Percentiles rank a stretch among this genome's conserved stretches.
Evolutionary conservation across 164 flowering plant species (phyloP).

Genomic region (Magnolia sinica): DNA sequence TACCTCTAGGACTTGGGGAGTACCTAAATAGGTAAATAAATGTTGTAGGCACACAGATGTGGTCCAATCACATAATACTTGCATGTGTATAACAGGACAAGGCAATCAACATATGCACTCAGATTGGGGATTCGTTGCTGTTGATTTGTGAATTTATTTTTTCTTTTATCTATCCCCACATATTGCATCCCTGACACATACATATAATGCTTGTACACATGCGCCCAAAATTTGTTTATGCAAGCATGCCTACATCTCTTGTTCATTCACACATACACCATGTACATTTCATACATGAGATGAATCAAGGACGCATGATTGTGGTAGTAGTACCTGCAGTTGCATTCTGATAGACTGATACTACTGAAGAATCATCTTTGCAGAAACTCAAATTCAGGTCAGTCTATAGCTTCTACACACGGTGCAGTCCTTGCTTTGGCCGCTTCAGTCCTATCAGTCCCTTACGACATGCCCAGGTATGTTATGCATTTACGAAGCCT

Average conservation of each 20-base stretch:
- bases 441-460: slow-evolving; percentile 89
- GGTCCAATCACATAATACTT: too few species aligned
- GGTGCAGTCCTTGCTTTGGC: slow-evolving; percentile 92
- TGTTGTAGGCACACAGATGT: too few species aligned
- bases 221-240: too few species aligned
- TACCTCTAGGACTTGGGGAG: too few species aligned
- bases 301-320: background rate
- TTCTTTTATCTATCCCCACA: too few species aligned
- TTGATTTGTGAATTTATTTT: too few species aligned
- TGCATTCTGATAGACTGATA: background rate
- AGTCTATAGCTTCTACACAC: slow-evolving; percentile 61
- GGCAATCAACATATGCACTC: too few species aligned
- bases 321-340: background rate
- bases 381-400: slow-evolving; percentile 22
- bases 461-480: slow-evolving; percentile 98
- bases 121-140: too few species aligned
- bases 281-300: background rate
- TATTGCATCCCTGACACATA: too few species aligned
- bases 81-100: too few species aligned
- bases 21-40: too few species aligned
- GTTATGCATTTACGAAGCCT: background rate
- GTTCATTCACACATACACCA: background rate
- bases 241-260: background rate
- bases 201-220: too few species aligned
- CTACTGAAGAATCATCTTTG: background rate